A percentile compares a stretch with the other conserved stretches of the same genome.
phyloP scores from a whole-genome alignment of 805 yeast genomes.

The Saccharomyces mikatae region DNA sequence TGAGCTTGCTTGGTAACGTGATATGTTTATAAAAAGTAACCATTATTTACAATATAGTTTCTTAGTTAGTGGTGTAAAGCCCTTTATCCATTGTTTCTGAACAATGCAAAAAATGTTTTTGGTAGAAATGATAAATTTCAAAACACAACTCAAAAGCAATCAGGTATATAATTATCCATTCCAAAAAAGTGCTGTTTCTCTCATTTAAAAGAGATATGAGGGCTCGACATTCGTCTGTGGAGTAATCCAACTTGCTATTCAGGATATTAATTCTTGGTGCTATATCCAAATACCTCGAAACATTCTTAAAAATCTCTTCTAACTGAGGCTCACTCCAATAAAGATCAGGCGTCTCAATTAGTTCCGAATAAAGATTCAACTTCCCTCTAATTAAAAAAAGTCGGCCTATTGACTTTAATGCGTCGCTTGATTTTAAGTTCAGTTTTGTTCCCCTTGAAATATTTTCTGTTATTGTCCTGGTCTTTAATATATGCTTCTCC shows the following conservation, averaged over 20 bases:
- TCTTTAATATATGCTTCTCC: slow-evolving; percentile 57
- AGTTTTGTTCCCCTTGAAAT: slow-evolving; percentile 55
- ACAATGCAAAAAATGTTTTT: not conserved
- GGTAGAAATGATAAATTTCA: slow-evolving; percentile 64
- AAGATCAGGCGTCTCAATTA: slow-evolving; percentile 85
- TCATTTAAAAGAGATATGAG: slow-evolving; percentile 68
- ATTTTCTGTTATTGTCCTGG: slow-evolving; percentile 56
- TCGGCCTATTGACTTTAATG: slow-evolving; percentile 62
- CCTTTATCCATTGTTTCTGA: not conserved
- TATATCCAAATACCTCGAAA: slow-evolving; percentile 67
- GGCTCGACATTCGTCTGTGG: slow-evolving; percentile 80
- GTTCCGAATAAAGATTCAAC: slow-evolving; percentile 75
- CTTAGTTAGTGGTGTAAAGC: not conserved
- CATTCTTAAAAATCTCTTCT: slow-evolving; percentile 64
- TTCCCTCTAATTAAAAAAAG: slow-evolving; percentile 72
- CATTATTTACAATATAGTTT: not conserved
- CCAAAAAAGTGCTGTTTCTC: slow-evolving; percentile 65
- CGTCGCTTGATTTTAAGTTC: slow-evolving; percentile 49
- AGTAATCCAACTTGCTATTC: slow-evolving; percentile 81
- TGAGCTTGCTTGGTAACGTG: not conserved
- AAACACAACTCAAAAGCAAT: slow-evolving; percentile 81
- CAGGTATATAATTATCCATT: slow-evolving; percentile 79
- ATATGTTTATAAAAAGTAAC: not conserved
- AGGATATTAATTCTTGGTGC: slow-evolving; percentile 68
- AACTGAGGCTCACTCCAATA: slow-evolving; percentile 89